Conservation (phyloP, 257 asterid genomes). For the Thymus mandschuricus region DNA sequence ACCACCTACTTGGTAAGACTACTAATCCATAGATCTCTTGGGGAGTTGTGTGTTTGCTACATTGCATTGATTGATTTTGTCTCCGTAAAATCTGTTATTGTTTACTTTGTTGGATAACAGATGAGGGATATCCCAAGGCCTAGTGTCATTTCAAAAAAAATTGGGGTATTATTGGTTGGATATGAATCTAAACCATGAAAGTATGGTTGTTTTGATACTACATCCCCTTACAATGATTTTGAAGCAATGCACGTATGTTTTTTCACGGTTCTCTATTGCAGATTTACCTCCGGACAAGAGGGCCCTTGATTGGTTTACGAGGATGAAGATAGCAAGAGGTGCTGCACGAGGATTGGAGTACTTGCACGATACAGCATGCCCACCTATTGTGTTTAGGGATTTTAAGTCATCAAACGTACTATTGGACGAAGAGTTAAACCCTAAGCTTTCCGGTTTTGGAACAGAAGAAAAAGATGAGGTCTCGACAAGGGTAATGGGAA, state of each 20-base stretch:
- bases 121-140: too few relatives aligned
- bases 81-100: too few relatives aligned
- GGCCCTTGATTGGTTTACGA: conserved; percentile 50
- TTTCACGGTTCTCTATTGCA: not conserved
- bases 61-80: too few relatives aligned
- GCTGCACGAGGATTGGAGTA: conserved; percentile 61
- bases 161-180: too few relatives aligned
- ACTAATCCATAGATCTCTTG: not conserved
- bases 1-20: conserved; percentile 65
- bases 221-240: not conserved
- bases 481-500: conserved; percentile 53
- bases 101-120: too few relatives aligned
- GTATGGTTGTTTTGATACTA: too few relatives aligned
- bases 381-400: conserved; percentile 48
- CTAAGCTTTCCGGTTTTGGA: conserved; percentile 55
- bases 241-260: not conserved
- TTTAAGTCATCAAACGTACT: conserved; percentile 50
- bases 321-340: conserved; percentile 56
- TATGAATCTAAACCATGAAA: too few relatives aligned
- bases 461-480: conserved; percentile 42
- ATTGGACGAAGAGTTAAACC: conserved; percentile 41
- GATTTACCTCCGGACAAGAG: conserved; percentile 39
- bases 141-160: too few relatives aligned
- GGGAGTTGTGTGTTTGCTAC: too few relatives aligned
- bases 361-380: conserved; percentile 52